phyloP scores from a whole-genome alignment of 768 basidiomycete species.

The Russula griseocarnosa region DNA sequence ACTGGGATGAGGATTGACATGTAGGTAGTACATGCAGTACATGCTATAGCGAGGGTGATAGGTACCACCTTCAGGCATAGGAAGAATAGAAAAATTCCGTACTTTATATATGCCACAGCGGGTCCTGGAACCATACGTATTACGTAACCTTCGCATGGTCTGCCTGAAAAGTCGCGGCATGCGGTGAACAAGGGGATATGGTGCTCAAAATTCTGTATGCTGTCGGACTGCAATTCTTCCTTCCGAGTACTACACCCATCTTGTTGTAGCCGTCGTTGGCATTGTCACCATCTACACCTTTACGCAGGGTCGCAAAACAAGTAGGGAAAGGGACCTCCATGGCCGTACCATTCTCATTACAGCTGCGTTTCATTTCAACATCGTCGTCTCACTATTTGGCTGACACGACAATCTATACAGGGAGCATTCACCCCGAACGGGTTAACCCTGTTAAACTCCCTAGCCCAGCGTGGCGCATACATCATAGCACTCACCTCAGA shows the following conservation, averaged over 20 bases:
- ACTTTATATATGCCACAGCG: too few species aligned
- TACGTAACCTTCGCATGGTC: background rate
- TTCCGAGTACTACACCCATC: constrained; percentile 54
- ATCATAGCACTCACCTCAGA: constrained; percentile 68
- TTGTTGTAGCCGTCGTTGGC: constrained; percentile 41
- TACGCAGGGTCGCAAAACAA: constrained; percentile 66
- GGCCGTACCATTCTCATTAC: constrained; percentile 67
- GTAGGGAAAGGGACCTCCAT: constrained; percentile 71
- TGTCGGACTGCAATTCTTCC: constrained; percentile 47
- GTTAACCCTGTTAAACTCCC: constrained; percentile 56
- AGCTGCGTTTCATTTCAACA: constrained; percentile 39
- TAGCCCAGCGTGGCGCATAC: constrained; percentile 75
- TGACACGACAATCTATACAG: constrained; percentile 35
- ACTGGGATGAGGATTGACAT: constrained; percentile 75
- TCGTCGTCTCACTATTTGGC: background rate
- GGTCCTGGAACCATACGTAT: too few species aligned
- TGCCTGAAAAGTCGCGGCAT: too few species aligned
- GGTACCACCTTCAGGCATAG: background rate
- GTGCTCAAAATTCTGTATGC: constrained; percentile 49
- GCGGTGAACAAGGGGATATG: constrained; percentile 37
- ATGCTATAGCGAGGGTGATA: background rate
- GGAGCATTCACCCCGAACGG: constrained; percentile 75
- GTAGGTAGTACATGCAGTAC: too few species aligned
- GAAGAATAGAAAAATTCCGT: background rate
- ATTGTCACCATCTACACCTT: constrained; percentile 53